Conservation (phyloP, 306 rosid species). For the Cotoneaster glaucophyllus region DNA sequence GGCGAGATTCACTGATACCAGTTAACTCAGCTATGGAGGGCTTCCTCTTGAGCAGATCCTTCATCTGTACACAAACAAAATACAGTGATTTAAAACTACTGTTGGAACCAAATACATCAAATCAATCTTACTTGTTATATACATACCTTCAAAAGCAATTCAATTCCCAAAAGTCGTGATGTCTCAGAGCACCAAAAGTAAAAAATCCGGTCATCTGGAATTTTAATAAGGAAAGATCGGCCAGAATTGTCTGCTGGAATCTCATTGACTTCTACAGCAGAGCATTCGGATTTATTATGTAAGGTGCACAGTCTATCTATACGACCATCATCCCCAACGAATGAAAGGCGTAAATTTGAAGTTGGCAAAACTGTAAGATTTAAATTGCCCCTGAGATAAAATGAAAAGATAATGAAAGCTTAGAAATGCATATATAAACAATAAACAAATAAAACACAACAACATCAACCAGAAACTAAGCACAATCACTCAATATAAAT, state of each 20-base stretch:
- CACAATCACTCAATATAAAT: not conserved
- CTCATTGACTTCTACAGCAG: constrained; percentile 51
- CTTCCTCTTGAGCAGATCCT: constrained; percentile 65
- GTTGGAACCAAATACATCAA: not conserved
- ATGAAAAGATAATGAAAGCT: constrained; percentile 12
- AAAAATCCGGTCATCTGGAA: constrained; percentile 35
- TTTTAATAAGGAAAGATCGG: constrained; percentile 58
- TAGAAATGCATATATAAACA: not conserved
- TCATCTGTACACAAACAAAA: constrained; percentile 41
- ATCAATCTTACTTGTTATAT: not conserved
- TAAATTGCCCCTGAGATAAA: constrained; percentile 72
- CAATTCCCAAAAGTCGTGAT: constrained; percentile 81
- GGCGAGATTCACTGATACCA: constrained; percentile 86
- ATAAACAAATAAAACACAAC: not conserved
- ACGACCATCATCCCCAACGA: constrained; percentile 73
- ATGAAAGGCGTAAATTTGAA: constrained; percentile 81
- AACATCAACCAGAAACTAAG: not conserved
- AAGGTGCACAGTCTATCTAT: constrained; percentile 54
- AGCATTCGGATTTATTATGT: constrained; percentile 40
- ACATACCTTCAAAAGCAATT: constrained; percentile 71
- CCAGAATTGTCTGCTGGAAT: constrained; percentile 68
- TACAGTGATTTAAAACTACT: not conserved
- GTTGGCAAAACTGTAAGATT: constrained; percentile 74
- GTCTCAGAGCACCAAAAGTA: constrained; percentile 94
- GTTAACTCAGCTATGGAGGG: constrained; percentile 84